These are phyloP conservation scores for Hebeloma cylindrosporum DNA, from an alignment of 768 basidiomycete genomes.

Conservation along the genomic window DNA sequence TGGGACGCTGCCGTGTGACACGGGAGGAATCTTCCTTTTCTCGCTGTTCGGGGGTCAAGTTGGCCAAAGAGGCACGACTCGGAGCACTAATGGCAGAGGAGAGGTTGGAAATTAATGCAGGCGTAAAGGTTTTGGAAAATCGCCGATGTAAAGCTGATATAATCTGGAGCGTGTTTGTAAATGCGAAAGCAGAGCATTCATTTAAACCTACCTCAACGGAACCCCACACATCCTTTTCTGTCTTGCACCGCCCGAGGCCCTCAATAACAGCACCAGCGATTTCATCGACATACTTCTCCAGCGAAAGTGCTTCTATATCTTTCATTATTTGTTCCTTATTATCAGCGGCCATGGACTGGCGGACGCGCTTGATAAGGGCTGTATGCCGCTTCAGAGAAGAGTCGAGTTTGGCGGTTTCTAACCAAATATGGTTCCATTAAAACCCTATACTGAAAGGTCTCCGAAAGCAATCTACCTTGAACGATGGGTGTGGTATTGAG, in stretches of 20 bases:
- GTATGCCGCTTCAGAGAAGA: slow-evolving; percentile 96
- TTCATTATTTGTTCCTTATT: slow-evolving; percentile 87
- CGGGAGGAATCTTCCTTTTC: slow-evolving; percentile 90
- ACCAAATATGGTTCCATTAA: slow-evolving; percentile 1
- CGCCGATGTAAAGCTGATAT: slow-evolving; percentile 88
- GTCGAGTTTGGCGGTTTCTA: slow-evolving; percentile 79
- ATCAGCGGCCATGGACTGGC: slow-evolving; percentile 79
- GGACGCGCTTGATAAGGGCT: slow-evolving; percentile 90
- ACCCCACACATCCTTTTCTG: slow-evolving; percentile 88
- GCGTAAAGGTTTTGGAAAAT: slow-evolving; percentile 79
- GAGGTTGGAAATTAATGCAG: slow-evolving; percentile 62
- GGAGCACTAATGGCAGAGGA: slow-evolving; percentile 58
- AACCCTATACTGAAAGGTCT: slow-evolving; percentile 5
- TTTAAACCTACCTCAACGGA: slow-evolving; percentile 76
- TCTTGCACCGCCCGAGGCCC: slow-evolving; percentile 84
- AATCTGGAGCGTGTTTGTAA: slow-evolving; percentile 49
- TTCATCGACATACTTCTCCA: slow-evolving; percentile 97
- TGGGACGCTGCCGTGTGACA: slow-evolving; percentile 77
- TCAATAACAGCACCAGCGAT: slow-evolving; percentile 86
- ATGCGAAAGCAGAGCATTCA: background rate
- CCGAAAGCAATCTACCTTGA: slow-evolving; percentile 41
- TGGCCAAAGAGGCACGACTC: slow-evolving; percentile 52
- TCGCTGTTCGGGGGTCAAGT: slow-evolving; percentile 70
- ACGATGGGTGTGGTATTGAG: slow-evolving; percentile 49
- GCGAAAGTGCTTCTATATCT: slow-evolving; percentile 84